A percentile compares a stretch with the other conserved stretches of the same genome.
These are phyloP conservation scores for Adansonia gregorii DNA, from an alignment of 441 rosid species.

Conservation along the genomic window DNA sequence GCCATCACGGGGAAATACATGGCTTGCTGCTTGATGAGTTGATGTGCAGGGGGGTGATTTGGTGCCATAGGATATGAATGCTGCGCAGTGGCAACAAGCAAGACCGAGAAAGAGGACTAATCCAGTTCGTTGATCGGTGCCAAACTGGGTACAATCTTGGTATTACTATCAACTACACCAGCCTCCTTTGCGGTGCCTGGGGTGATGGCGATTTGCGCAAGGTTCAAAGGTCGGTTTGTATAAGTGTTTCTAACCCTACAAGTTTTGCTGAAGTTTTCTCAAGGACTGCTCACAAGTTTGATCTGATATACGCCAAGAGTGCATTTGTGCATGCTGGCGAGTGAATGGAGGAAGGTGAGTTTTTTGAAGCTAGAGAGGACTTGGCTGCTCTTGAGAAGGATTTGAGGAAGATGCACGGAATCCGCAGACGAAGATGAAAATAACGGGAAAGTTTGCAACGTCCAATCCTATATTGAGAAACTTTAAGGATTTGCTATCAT, in stretches of 20 bases:
- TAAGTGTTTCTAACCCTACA: slow-evolving; percentile 39
- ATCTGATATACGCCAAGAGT: slow-evolving; percentile 42
- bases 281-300: slow-evolving; percentile 40
- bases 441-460: not conserved
- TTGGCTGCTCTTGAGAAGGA: slow-evolving; percentile 42
- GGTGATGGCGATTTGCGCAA: slow-evolving; percentile 40
- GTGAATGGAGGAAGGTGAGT: slow-evolving; percentile 46
- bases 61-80: no score
- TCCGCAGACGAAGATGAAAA: slow-evolving; percentile 38
- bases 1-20: no score
- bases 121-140: slow-evolving; percentile 49
- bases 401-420: slow-evolving; percentile 39
- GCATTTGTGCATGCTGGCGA: slow-evolving; percentile 43
- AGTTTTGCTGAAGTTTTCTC: slow-evolving; percentile 40
- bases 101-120: slow-evolving; percentile 30
- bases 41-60: no score
- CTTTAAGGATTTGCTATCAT: no score
- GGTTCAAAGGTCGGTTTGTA: slow-evolving; percentile 44
- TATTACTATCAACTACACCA: slow-evolving; percentile 37
- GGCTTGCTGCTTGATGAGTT: no score
- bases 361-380: slow-evolving; percentile 42
- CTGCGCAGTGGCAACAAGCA: no score
- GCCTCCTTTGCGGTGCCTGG: slow-evolving; percentile 48
- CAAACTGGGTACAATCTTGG: slow-evolving; percentile 48
- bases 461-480: no score